Evolutionary conservation across 2,329 filamentous ascomycete genomes (phyloP).

Genomic region (Fusarium ramigenum): DNA sequence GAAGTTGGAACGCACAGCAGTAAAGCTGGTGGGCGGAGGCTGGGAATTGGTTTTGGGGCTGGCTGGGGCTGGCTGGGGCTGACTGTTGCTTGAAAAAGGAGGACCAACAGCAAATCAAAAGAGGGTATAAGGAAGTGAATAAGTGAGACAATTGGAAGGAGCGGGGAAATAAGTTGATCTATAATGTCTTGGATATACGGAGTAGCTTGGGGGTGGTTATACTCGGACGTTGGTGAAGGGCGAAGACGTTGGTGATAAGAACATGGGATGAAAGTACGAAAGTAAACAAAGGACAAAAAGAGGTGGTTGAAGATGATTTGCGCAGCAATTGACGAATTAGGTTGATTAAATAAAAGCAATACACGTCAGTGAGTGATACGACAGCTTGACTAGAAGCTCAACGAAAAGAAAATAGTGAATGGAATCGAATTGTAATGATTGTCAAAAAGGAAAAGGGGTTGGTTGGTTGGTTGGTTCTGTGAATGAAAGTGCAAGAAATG

Average conservation of each 20-base stretch:
- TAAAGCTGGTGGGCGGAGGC: conserved; percentile 24
- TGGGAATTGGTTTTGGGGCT: conserved; percentile 14
- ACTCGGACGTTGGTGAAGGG: conserved; percentile 11
- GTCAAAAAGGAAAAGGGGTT: conserved; percentile 24
- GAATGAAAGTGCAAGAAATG: conserved; percentile 20
- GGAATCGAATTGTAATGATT: conserved; percentile 20
- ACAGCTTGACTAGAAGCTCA: conserved; percentile 1
- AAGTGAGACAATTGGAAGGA: conserved; percentile 29
- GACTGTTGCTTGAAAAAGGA: neutral
- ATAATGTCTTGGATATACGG: conserved; percentile 27
- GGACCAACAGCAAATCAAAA: conserved; percentile 5
- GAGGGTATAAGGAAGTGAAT: neutral
- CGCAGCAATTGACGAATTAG: neutral
- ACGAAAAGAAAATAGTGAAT: conserved; percentile 2
- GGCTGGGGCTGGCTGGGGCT: conserved; percentile 12
- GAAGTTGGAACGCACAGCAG: conserved; percentile 38
- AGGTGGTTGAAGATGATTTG: neutral
- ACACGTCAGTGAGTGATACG: neutral
- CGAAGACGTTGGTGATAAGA: neutral
- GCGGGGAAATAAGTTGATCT: conserved; percentile 29
- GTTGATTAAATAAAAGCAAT: neutral
- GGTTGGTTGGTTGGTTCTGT: conserved; percentile 20
- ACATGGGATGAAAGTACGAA: conserved; percentile 7
- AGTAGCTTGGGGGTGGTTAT: neutral
- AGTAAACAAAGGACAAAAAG: conserved; percentile 29